Conservation (phyloP, 2,329 filamentous ascomycete genomes). For the Annulohypoxylon truncatum region DNA sequence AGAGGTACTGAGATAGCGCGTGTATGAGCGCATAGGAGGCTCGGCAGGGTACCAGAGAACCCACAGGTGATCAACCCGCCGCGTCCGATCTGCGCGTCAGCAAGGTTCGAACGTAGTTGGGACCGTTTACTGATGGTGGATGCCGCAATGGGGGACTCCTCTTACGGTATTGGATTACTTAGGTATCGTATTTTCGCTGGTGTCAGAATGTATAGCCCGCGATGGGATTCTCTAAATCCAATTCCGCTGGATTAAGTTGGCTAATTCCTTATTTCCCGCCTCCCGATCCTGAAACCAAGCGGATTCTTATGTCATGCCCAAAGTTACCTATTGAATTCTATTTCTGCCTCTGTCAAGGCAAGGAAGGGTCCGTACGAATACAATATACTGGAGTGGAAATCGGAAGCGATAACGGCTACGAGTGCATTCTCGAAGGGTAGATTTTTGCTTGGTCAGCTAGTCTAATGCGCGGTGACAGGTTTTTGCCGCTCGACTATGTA, state of each 20-base stretch:
- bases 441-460: constrained; percentile 12
- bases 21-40: constrained; percentile 36
- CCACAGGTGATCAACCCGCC: constrained; percentile 37
- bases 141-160: constrained; percentile 8
- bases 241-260: not conserved
- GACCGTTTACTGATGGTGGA: constrained; percentile 19
- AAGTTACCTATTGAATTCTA: constrained; percentile 17
- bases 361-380: constrained; percentile 17
- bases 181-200: not conserved
- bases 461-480: constrained; percentile 14
- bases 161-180: not conserved
- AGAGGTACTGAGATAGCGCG: constrained; percentile 9
- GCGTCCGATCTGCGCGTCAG: constrained; percentile 40
- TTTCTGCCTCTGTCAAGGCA: constrained; percentile 2
- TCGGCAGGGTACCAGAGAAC: constrained; percentile 31
- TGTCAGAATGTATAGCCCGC: constrained; percentile 20
- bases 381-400: constrained; percentile 5
- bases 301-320: constrained; percentile 23
- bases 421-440: constrained; percentile 6
- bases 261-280: not conserved
- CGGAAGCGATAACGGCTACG: constrained; percentile 14
- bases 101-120: constrained; percentile 26
- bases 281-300: not conserved
- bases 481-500: constrained; percentile 24
- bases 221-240: constrained; percentile 24